phyloP scores from a whole-genome alignment of 106 monocot species.

The Posidonia australis region DNA sequence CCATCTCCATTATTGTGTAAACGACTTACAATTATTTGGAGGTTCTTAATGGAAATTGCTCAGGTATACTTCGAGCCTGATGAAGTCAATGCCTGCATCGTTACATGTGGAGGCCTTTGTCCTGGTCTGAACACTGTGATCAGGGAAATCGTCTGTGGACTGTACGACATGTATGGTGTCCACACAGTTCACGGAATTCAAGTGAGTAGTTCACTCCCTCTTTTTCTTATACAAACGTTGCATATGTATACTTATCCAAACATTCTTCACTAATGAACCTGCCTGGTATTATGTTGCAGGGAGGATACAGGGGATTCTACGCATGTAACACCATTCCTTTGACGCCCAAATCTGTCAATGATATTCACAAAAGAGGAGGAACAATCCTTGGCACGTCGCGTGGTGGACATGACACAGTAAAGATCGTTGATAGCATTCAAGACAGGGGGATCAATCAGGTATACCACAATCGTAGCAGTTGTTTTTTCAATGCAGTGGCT shows the following conservation, averaged over 20 bases:
- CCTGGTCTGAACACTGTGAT: conserved; percentile 80
- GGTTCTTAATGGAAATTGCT: not conserved
- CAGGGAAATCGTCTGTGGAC: conserved; percentile 75
- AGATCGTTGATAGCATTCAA: conserved; percentile 79
- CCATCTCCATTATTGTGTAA: not conserved
- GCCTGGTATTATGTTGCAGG: conserved; percentile 15
- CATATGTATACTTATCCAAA: no score
- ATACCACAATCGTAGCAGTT: not conserved
- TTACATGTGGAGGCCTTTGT: conserved; percentile 77
- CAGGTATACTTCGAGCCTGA: conserved; percentile 67
- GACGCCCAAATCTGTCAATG: conserved; percentile 77
- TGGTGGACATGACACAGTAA: conserved; percentile 79
- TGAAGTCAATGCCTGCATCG: conserved; percentile 75
- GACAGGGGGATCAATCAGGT: conserved; percentile 96
- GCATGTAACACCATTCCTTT: conserved; percentile 59
- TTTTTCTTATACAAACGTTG: not conserved
- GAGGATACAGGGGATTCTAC: conserved; percentile 86
- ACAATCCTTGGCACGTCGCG: conserved; percentile 79
- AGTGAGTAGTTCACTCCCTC: conserved; percentile 17
- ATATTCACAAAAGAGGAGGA: conserved; percentile 89
- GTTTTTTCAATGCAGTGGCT: not conserved
- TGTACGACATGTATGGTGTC: conserved; percentile 64
- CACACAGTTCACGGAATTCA: conserved; percentile 48
- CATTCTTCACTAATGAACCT: no score
- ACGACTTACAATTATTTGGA: not conserved